These are phyloP conservation scores for Daldinia caldariorum DNA, from an alignment of 495 filamentous ascomycete species.

Conservation along the genomic window DNA sequence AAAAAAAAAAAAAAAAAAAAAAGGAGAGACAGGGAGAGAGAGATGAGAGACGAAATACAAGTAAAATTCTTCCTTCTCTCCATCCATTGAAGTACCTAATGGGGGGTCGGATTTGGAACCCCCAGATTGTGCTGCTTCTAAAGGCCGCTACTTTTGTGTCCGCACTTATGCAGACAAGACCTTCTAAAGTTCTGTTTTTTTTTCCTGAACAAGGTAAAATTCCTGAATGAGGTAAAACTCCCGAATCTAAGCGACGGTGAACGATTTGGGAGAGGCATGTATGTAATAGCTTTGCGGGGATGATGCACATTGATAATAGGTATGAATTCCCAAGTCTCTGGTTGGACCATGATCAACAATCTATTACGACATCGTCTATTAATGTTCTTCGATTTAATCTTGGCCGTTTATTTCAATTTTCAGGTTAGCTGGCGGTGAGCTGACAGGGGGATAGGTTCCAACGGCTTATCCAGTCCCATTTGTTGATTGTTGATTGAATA, in stretches of 20 bases:
- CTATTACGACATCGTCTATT: slow-evolving; percentile 26
- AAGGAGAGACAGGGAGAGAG: too few species aligned
- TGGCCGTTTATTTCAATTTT: slow-evolving; percentile 30
- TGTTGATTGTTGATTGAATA: background rate
- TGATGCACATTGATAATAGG: slow-evolving; percentile 11
- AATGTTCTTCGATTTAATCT: slow-evolving; percentile 4
- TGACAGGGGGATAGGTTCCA: slow-evolving; percentile 2
- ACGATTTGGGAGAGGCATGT: slow-evolving; percentile 1
- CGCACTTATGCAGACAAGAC: slow-evolving; percentile 20
- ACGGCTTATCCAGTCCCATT: background rate
- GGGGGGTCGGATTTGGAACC: slow-evolving; percentile 24
- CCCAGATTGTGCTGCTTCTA: background rate
- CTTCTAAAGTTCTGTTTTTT: background rate
- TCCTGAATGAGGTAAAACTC: slow-evolving; percentile 13
- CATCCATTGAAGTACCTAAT: background rate
- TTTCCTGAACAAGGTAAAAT: slow-evolving; percentile 12
- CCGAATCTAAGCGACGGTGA: slow-evolving; percentile 15
- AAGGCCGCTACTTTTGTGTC: background rate
- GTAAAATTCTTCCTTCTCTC: slow-evolving; percentile 2
- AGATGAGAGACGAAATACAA: too few species aligned
- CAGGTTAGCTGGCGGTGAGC: slow-evolving; percentile 16
- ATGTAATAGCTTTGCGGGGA: slow-evolving; percentile 18
- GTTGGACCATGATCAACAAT: slow-evolving; percentile 18
- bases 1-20: background rate
- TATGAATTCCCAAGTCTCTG: slow-evolving; percentile 19